Percentiles rank a stretch among this genome's conserved stretches.
phyloP scores from a whole-genome alignment of 2,329 filamentous ascomycete genomes.

The Penicillium sp. region DNA sequence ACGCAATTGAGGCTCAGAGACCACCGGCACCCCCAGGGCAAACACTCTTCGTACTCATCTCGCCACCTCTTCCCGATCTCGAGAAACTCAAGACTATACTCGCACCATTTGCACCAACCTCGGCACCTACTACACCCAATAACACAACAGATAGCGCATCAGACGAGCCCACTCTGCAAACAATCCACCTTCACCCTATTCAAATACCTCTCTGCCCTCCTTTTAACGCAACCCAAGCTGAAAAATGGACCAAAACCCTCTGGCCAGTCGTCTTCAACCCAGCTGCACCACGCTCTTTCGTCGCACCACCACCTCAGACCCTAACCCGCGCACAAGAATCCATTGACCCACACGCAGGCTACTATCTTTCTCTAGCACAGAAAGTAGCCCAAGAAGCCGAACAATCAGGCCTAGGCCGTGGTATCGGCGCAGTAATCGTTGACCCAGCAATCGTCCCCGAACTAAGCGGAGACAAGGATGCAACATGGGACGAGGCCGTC shows the following conservation, averaged over 20 bases:
- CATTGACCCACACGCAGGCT: constrained; percentile 39
- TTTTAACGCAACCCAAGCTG: constrained; percentile 41
- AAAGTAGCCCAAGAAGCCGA: constrained; percentile 42
- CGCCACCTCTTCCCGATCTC: constrained; percentile 42
- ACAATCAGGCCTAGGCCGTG: constrained; percentile 38
- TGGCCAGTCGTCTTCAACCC: constrained; percentile 51
- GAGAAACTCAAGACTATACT: constrained; percentile 38
- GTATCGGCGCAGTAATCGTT: constrained; percentile 48
- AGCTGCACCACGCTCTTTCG: constrained; percentile 43
- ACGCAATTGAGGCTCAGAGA: constrained; percentile 19
- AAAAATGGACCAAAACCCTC: constrained; percentile 41
- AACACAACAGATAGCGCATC: neutral
- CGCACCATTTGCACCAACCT: constrained; percentile 35
- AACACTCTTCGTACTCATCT: constrained; percentile 45
- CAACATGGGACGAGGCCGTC: constrained; percentile 37
- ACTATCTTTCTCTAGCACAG: constrained; percentile 43
- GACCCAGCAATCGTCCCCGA: constrained; percentile 41
- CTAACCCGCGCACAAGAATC: constrained; percentile 36
- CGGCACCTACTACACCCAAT: constrained; percentile 3
- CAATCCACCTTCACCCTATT: constrained; percentile 32
- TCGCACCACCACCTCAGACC: constrained; percentile 44
- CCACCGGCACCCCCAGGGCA: constrained; percentile 18
- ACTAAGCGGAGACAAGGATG: constrained; percentile 23
- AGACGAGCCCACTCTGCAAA: constrained; percentile 7
- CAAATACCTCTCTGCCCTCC: constrained; percentile 46